These are phyloP conservation scores for Flaveria ramosissima DNA, from an alignment of 129 eudicot species.

Conservation along the genomic window DNA sequence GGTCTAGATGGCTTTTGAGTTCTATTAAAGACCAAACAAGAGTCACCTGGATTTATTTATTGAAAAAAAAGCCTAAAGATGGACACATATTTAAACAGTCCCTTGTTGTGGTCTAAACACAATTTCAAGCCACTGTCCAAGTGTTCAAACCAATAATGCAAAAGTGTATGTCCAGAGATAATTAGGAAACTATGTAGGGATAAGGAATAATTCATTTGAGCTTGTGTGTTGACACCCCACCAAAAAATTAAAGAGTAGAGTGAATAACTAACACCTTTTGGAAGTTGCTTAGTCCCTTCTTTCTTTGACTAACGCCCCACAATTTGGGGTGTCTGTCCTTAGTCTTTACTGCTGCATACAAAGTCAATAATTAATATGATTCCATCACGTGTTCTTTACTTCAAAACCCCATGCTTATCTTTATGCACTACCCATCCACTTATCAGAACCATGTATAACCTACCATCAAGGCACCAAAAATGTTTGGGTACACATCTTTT, in stretches of 20 bases:
- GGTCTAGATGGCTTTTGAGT: slow-evolving; percentile 12
- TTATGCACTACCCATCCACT: neutral
- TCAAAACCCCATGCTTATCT: neutral
- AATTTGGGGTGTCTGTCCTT: neutral
- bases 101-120: neutral
- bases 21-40: neutral
- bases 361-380: neutral
- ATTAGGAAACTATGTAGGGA: neutral
- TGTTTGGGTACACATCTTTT: neutral
- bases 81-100: neutral
- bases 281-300: neutral
- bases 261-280: neutral
- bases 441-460: neutral
- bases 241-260: neutral
- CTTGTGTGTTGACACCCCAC: neutral
- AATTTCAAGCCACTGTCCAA: neutral
- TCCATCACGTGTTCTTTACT: neutral
- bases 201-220: neutral
- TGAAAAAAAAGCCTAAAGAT: neutral
- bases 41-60: neutral
- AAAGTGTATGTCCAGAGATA: neutral
- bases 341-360: neutral
- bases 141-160: neutral
- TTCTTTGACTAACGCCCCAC: neutral
- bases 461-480: neutral